Conservation (phyloP, 176 grass and related monocot species). For the Saccharum officinarum region DNA sequence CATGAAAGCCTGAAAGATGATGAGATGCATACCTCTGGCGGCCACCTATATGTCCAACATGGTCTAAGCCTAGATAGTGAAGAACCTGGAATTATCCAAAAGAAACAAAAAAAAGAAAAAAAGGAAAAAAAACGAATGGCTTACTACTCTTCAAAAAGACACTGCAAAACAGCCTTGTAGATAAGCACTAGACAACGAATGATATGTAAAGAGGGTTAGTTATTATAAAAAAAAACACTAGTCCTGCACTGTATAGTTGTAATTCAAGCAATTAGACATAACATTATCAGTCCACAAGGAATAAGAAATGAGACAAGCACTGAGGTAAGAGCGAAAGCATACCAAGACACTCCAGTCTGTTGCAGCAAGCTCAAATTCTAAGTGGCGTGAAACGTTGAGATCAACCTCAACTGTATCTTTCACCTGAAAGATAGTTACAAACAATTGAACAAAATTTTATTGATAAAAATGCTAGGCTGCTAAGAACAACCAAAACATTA, state of each 20-base stretch:
- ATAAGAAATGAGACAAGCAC: slow-evolving; percentile 21
- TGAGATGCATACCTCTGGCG: slow-evolving; percentile 59
- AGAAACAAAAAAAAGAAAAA: slow-evolving; percentile 14
- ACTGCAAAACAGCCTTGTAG: not conserved
- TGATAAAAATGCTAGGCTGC: not conserved
- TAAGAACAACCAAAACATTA: slow-evolving; percentile 2
- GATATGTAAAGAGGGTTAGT: not conserved
- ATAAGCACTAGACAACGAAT: slow-evolving; percentile 4
- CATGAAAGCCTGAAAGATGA: slow-evolving; percentile 11
- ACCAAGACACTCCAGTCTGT: slow-evolving; percentile 82
- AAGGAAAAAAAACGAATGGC: slow-evolving; percentile 5
- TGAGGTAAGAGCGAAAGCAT: not conserved
- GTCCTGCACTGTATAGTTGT: not conserved
- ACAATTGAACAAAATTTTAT: not conserved
- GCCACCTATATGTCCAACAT: slow-evolving; percentile 88
- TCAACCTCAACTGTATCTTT: slow-evolving; percentile 97
- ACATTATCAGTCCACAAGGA: not conserved
- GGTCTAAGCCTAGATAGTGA: slow-evolving; percentile 95
- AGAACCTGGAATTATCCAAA: slow-evolving; percentile 66
- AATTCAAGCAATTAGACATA: slow-evolving; percentile 17
- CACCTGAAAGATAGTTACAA: slow-evolving; percentile 57
- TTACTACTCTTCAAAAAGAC: slow-evolving; percentile 2
- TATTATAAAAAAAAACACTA: not conserved
- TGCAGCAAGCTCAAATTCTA: slow-evolving; percentile 73
- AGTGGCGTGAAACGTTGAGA: slow-evolving; percentile 86